Conservation (phyloP, 129 eudicot genomes). For the Escallonia rubra region DNA sequence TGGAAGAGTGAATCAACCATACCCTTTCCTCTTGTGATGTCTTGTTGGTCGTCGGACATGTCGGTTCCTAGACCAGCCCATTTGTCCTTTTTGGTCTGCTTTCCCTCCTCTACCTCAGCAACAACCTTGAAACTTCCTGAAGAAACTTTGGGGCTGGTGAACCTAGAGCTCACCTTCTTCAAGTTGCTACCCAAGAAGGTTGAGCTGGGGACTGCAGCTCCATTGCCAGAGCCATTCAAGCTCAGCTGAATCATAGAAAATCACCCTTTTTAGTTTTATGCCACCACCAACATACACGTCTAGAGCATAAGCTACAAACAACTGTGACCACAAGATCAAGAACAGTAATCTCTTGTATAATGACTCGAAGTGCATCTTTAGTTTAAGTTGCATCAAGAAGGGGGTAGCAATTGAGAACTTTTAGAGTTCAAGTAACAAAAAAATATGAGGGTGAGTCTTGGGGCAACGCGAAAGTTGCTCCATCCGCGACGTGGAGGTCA, state of each 20-base stretch:
- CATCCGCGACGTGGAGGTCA: no score
- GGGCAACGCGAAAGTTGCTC: no score
- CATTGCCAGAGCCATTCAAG: constrained; percentile 47
- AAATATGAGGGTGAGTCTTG: no score
- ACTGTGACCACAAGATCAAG: no score
- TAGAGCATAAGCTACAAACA: no score
- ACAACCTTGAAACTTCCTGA: constrained; percentile 35
- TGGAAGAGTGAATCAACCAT: constrained; percentile 86
- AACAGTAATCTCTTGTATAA: no score
- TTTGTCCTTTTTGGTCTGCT: constrained; percentile 64
- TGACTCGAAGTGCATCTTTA: no score
- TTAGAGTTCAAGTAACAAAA: no score
- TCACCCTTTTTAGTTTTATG: not conserved
- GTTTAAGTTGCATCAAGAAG: no score
- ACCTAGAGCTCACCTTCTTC: constrained; percentile 51
- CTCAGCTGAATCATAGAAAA: constrained; percentile 41
- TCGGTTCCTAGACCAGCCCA: constrained; percentile 77
- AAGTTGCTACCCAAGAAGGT: constrained; percentile 66
- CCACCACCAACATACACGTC: no score
- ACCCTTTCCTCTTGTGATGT: constrained; percentile 91
- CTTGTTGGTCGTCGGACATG: constrained; percentile 90
- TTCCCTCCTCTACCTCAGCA: constrained; percentile 47
- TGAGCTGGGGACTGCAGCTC: constrained; percentile 56
- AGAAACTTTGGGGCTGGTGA: constrained; percentile 27
- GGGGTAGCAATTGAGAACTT: no score